Percentiles rank a stretch among this genome's conserved stretches.
phyloP scores from a whole-genome alignment of 225 moss, liverwort and hornwort species.

The Antitrichia curtipendula region DNA sequence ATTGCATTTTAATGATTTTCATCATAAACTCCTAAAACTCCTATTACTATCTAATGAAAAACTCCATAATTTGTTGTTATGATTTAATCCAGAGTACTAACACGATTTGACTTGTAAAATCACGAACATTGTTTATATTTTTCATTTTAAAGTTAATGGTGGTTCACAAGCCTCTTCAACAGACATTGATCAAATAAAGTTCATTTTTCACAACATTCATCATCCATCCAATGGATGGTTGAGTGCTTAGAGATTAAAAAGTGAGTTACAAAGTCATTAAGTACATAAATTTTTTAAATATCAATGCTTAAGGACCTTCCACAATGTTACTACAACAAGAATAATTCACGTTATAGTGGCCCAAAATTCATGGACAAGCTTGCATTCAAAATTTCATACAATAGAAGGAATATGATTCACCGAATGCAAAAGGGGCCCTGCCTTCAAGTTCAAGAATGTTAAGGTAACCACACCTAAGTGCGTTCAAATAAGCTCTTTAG shows the following conservation, averaged over 20 bases:
- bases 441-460: not conserved
- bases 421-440: not conserved
- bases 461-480: not conserved
- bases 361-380: not conserved
- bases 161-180: not conserved
- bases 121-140: too few species aligned
- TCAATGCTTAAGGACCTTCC: not conserved
- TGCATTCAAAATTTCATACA: not conserved
- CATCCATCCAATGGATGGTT: not conserved
- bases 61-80: too few species aligned
- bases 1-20: too few species aligned
- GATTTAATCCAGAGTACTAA: too few species aligned
- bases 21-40: too few species aligned
- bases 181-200: not conserved
- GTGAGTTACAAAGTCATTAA: not conserved
- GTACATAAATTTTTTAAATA: not conserved
- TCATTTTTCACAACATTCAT: not conserved
- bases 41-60: too few species aligned
- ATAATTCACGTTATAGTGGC: not conserved
- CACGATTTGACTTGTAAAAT: too few species aligned
- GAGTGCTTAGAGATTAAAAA: not conserved
- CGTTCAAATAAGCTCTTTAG: too few species aligned
- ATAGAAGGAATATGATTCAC: not conserved
- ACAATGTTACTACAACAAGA: not conserved
- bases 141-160: too few species aligned